A percentile compares a stretch with the other conserved stretches of the same genome.
phyloP scores from a whole-genome alignment of 1,284 basidiomycete genomes.

The Earliella scabrosa region DNA sequence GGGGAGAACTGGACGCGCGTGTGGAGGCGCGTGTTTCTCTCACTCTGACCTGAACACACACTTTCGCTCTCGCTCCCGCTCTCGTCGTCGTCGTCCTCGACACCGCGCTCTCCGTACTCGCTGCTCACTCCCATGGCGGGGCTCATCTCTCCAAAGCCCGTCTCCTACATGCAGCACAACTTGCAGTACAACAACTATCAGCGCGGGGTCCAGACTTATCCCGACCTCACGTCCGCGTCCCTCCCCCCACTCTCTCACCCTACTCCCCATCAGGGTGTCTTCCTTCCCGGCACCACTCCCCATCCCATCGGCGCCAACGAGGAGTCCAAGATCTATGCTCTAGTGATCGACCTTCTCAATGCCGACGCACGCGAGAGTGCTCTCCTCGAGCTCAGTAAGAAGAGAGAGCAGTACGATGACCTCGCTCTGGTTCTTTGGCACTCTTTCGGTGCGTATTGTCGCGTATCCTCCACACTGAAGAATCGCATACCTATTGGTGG shows the following conservation, averaged over 20 bases:
- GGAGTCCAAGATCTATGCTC: slow-evolving; percentile 80
- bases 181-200: slow-evolving; percentile 55
- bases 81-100: slow-evolving; percentile 5
- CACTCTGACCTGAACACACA: neutral
- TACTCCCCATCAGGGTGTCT: slow-evolving; percentile 54
- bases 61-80: neutral
- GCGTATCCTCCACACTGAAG: neutral
- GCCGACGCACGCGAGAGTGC: slow-evolving; percentile 84
- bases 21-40: neutral
- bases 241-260: slow-evolving; percentile 48
- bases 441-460: slow-evolving; percentile 86
- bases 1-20: neutral
- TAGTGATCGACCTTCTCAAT: slow-evolving; percentile 85
- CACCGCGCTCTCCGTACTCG: slow-evolving; percentile 15
- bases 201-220: slow-evolving; percentile 31
- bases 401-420: slow-evolving; percentile 98
- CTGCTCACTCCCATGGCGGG: slow-evolving; percentile 52
- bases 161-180: slow-evolving; percentile 63
- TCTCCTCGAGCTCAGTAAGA: slow-evolving; percentile 96
- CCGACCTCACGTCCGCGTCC: slow-evolving; percentile 39
- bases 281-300: slow-evolving; percentile 37
- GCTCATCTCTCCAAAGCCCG: slow-evolving; percentile 62
- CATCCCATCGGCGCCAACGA: slow-evolving; percentile 51
- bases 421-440: slow-evolving; percentile 98
- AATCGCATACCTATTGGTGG: neutral